Percentiles rank a stretch among this genome's conserved stretches.
phyloP scores from a whole-genome alignment of 163 green algal genomes.

The Scenedesmus sp. region DNA sequence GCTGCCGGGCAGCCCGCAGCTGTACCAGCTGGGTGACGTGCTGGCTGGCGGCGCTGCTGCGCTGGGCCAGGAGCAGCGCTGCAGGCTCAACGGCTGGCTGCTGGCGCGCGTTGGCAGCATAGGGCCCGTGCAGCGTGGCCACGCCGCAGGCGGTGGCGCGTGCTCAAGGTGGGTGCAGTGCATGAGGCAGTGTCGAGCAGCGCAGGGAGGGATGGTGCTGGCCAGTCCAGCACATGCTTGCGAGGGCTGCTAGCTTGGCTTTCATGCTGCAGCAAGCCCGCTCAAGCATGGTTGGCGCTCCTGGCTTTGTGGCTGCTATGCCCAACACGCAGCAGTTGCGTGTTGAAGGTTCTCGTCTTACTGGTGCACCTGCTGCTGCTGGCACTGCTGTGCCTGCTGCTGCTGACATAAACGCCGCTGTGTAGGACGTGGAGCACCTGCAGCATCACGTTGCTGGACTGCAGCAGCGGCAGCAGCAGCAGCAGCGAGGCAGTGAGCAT shows the following conservation, averaged over 20 bases:
- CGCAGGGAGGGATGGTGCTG: no score
- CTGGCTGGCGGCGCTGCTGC: background rate
- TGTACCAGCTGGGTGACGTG: slow-evolving; percentile 28
- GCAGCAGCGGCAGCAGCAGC: background rate
- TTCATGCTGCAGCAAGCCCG: no score
- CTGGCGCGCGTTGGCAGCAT: background rate
- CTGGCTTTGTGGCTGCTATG: background rate
- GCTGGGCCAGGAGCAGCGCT: slow-evolving; percentile 14
- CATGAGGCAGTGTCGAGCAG: no score
- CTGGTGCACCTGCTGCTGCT: background rate
- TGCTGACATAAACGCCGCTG: background rate
- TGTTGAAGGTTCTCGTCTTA: no score
- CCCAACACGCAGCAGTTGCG: background rate
- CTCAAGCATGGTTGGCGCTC: no score
- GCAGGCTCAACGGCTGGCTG: slow-evolving; percentile 37
- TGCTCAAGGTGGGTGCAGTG: background rate
- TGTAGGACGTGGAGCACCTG: slow-evolving; percentile 31
- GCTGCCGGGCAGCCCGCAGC: background rate
- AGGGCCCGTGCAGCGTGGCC: background rate
- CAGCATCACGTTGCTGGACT: background rate
- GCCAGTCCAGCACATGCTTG: no score
- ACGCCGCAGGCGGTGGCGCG: background rate
- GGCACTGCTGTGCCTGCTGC: background rate
- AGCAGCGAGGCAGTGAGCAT: background rate
- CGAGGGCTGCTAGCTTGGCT: no score